phyloP scores from a whole-genome alignment of 148 eudicot species.

The Tetragonia tetragonoides region DNA sequence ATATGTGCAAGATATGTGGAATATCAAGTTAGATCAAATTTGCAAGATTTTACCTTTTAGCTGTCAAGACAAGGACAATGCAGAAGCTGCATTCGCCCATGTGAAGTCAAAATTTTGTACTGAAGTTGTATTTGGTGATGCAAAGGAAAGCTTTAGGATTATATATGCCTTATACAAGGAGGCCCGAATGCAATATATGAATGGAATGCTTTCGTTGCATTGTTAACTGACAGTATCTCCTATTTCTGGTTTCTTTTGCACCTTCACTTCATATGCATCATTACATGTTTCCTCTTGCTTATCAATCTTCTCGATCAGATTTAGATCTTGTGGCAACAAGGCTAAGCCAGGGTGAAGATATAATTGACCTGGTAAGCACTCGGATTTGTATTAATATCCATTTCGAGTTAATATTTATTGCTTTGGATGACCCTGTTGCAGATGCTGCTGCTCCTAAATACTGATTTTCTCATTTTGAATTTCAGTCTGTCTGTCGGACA shows the following conservation, averaged over 20 bases:
- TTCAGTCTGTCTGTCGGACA: not conserved
- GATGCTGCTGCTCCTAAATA: not conserved
- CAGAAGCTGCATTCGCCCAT: conserved; percentile 44
- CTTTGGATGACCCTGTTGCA: not conserved
- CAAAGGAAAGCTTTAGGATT: conserved; percentile 33
- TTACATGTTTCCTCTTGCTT: not conserved
- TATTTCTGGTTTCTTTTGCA: not conserved
- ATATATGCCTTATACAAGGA: conserved; percentile 56
- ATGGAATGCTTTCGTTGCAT: conserved; percentile 79
- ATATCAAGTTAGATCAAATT: conserved; percentile 15
- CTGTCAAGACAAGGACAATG: conserved; percentile 33
- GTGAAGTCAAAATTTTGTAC: conserved; percentile 56
- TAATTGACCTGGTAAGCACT: not conserved
- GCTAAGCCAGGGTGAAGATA: not conserved
- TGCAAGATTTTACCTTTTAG: conserved; percentile 23
- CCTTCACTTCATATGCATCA: not conserved
- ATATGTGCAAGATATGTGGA: conserved; percentile 11
- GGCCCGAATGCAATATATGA: conserved; percentile 48
- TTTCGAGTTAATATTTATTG: not conserved
- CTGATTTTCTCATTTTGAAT: not conserved
- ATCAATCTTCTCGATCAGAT: not conserved
- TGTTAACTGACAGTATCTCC: conserved; percentile 13
- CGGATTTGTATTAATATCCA: too few relatives aligned
- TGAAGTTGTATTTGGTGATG: conserved; percentile 55
- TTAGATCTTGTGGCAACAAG: not conserved